phyloP scores from a whole-genome alignment of 768 basidiomycete genomes.

The Kwoniella botswanensis region DNA sequence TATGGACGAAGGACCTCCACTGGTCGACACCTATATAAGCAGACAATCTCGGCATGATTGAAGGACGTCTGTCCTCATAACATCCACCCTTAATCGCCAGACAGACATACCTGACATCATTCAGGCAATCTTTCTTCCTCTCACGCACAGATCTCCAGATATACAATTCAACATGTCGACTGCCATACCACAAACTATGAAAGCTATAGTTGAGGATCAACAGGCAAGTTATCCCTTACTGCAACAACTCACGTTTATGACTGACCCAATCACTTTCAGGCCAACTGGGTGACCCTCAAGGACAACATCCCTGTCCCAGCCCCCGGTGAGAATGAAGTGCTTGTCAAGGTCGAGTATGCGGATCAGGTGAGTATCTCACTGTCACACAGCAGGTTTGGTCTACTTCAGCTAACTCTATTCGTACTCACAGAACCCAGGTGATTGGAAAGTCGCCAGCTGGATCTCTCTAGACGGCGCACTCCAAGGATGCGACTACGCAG shows the following conservation, averaged over 20 bases:
- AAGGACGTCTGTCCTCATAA: too few species aligned
- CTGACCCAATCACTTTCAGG: slow-evolving; percentile 4
- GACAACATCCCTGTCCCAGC: slow-evolving; percentile 31
- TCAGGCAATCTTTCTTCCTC: background rate
- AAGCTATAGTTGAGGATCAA: slow-evolving; percentile 36
- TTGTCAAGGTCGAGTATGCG: slow-evolving; percentile 50
- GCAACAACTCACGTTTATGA: background rate
- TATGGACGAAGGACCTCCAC: too few species aligned
- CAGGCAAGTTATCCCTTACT: slow-evolving; percentile 17
- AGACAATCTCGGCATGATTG: too few species aligned
- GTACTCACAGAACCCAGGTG: slow-evolving; percentile 32
- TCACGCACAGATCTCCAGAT: background rate
- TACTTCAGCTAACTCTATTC: background rate
- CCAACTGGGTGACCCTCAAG: slow-evolving; percentile 22
- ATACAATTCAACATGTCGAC: slow-evolving; percentile 1
- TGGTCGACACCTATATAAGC: too few species aligned
- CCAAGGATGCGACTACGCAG: slow-evolving; percentile 48
- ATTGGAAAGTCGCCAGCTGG: slow-evolving; percentile 39
- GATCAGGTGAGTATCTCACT: slow-evolving; percentile 34
- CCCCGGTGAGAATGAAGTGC: slow-evolving; percentile 37
- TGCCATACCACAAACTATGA: slow-evolving; percentile 31
- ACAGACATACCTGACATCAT: background rate
- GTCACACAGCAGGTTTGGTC: background rate
- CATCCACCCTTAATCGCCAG: too few species aligned
- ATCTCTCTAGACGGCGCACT: slow-evolving; percentile 26